Conservation (phyloP, 768 basidiomycete genomes). For the Suillus ampliporus region DNA sequence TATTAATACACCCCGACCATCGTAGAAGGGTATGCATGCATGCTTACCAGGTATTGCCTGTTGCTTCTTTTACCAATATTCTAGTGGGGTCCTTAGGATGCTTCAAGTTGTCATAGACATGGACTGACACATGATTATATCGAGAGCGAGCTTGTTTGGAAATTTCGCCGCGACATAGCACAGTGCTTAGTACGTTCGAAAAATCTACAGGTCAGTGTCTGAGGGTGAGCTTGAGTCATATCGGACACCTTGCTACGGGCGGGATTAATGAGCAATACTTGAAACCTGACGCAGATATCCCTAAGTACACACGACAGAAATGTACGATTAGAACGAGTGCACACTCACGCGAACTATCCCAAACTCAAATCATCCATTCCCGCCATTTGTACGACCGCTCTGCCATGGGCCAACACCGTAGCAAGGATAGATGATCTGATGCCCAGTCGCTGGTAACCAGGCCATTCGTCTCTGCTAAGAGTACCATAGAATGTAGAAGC, state of each 20-base stretch:
- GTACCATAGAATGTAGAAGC: neutral
- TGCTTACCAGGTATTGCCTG: too few relatives aligned
- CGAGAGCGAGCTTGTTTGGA: too few relatives aligned
- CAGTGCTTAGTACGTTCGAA: neutral
- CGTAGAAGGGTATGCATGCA: too few relatives aligned
- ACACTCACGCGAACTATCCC: neutral
- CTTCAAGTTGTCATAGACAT: neutral
- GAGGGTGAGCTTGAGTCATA: neutral
- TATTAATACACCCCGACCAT: too few relatives aligned
- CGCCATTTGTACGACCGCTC: neutral
- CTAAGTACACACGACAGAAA: neutral
- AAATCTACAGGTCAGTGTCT: neutral
- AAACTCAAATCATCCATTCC: too few relatives aligned
- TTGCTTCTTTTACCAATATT: too few relatives aligned
- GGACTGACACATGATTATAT: too few relatives aligned
- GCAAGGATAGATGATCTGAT: neutral
- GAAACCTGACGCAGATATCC: neutral
- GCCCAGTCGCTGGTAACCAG: neutral
- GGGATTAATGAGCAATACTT: neutral
- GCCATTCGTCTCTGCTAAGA: neutral
- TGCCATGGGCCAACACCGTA: neutral
- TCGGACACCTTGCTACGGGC: neutral
- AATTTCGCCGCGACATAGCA: neutral
- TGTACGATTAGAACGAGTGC: neutral
- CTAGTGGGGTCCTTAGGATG: too few relatives aligned